A percentile compares a stretch with the other conserved stretches of the same genome.
These are phyloP conservation scores for Triglochin maritima DNA, from an alignment of 106 monocot genomes.

Conservation along the genomic window DNA sequence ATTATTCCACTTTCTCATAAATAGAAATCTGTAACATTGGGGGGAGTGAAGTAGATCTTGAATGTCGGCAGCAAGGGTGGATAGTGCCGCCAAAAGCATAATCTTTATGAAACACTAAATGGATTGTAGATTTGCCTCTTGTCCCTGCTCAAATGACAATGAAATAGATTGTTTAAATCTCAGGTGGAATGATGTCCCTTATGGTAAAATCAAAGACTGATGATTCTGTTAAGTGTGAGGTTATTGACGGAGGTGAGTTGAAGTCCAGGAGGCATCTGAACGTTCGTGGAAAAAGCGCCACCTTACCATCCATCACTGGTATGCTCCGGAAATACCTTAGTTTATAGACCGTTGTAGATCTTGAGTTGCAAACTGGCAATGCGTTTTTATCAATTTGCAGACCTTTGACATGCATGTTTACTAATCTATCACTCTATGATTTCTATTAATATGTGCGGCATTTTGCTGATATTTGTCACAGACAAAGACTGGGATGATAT, in stretches of 20 bases:
- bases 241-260: slow-evolving; percentile 95
- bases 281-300: slow-evolving; percentile 98
- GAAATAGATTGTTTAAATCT: slow-evolving; percentile 6
- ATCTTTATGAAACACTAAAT: no score
- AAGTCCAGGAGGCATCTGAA: slow-evolving; percentile 94
- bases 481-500: slow-evolving; percentile 99
- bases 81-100: no score
- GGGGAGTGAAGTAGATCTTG: no score
- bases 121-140: not conserved
- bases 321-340: not conserved
- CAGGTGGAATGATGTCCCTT: slow-evolving; percentile 99
- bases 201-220: slow-evolving; percentile 77
- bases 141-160: slow-evolving; percentile 1
- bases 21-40: no score
- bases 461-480: slow-evolving; percentile 22
- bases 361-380: not conserved
- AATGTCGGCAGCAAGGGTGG: no score
- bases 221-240: slow-evolving; percentile 94
- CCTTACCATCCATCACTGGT: slow-evolving; percentile 96
- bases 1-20: no score
- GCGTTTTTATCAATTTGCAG: not conserved
- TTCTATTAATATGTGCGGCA: not conserved
- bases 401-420: not conserved
- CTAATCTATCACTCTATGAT: not conserved
- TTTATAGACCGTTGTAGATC: not conserved